Evolutionary conservation across 2,329 filamentous ascomycete species (phyloP).

Genomic region (Dothiorella sarmentorum): DNA sequence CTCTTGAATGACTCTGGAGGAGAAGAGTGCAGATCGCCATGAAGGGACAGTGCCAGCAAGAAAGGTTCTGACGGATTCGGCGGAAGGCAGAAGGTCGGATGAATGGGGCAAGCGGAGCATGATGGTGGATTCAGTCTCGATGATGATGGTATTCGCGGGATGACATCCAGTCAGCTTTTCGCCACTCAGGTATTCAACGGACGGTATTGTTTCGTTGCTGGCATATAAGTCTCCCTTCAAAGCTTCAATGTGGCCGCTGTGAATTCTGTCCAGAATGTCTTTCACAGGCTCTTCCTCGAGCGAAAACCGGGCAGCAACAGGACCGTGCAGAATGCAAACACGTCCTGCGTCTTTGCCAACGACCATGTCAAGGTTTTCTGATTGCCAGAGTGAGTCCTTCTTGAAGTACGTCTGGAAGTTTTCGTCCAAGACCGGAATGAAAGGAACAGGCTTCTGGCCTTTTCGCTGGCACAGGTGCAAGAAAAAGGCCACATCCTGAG

Average conservation of each 20-base stretch:
- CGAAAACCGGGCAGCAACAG: constrained; percentile 31
- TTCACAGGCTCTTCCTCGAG: constrained; percentile 24
- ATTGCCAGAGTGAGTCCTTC: constrained; percentile 42
- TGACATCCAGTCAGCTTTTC: background rate
- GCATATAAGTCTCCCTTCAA: constrained; percentile 19
- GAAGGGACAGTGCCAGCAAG: background rate
- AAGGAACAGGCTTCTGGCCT: constrained; percentile 38
- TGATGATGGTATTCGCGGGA: background rate
- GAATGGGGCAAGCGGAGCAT: background rate
- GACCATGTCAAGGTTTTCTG: constrained; percentile 37
- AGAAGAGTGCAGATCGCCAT: background rate
- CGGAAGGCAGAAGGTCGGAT: background rate
- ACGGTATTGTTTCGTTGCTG: constrained; percentile 16
- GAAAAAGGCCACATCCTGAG: constrained; percentile 28
- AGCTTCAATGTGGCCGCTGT: constrained; percentile 19
- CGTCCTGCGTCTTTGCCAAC: constrained; percentile 33
- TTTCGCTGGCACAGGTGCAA: constrained; percentile 29
- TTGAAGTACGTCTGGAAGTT: constrained; percentile 41
- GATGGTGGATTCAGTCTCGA: background rate
- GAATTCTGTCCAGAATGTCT: constrained; percentile 23
- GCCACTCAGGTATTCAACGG: constrained; percentile 22
- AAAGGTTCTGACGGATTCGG: background rate
- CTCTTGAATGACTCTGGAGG: background rate
- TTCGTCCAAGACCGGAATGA: constrained; percentile 35
- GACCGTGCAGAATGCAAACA: constrained; percentile 38